Conservation (phyloP, 306 rosid species). For the Biancaea sappan region DNA sequence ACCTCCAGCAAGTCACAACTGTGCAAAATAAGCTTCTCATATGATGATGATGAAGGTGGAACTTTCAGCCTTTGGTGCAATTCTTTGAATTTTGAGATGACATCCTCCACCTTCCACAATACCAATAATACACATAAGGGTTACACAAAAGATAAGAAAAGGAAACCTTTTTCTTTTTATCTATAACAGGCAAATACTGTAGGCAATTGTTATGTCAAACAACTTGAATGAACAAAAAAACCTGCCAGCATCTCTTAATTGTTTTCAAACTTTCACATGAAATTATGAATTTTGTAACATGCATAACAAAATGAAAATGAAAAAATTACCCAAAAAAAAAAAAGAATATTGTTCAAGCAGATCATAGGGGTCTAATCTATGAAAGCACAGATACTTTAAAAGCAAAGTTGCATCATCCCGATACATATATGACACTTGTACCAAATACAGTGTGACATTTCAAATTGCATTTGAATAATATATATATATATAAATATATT, state of each 20-base stretch:
- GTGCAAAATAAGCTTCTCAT: slow-evolving; percentile 65
- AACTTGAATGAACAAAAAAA: slow-evolving; percentile 11
- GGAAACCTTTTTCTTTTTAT: background rate
- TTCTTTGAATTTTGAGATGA: slow-evolving; percentile 54
- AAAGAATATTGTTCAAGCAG: background rate
- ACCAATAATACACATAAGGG: slow-evolving; percentile 30
- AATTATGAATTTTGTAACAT: slow-evolving; percentile 2
- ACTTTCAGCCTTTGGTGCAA: slow-evolving; percentile 61
- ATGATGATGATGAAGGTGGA: slow-evolving; percentile 65
- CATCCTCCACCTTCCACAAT: slow-evolving; percentile 81
- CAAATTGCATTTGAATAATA: background rate
- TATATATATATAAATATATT: too few relatives aligned
- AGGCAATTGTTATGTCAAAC: slow-evolving; percentile 11
- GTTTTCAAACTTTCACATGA: background rate
- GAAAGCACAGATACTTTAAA: background rate
- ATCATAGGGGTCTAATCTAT: background rate
- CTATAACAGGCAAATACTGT: slow-evolving; percentile 25
- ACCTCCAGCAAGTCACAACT: slow-evolving; percentile 72
- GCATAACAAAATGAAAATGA: slow-evolving; percentile 5
- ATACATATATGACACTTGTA: background rate
- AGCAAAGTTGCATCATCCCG: background rate
- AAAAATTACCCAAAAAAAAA: background rate
- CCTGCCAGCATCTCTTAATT: background rate
- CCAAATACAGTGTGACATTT: background rate
- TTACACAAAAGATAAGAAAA: slow-evolving; percentile 7